Evolutionary conservation across 257 asterid species (phyloP), one percentile per base, ranked within the genome.

Genomic region (Nicotiana noctiflora): DNA sequence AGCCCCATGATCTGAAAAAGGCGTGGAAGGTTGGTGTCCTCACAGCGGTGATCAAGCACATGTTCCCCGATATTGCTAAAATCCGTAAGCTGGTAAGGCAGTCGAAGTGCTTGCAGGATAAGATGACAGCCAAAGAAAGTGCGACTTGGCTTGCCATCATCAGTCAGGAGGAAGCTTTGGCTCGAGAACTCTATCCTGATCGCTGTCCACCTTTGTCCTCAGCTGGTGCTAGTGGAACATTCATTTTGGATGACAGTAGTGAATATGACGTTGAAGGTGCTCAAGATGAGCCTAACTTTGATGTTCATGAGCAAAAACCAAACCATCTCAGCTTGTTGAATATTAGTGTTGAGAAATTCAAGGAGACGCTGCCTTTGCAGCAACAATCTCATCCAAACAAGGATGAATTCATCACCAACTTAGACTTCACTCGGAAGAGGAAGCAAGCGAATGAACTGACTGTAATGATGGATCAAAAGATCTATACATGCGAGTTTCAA

Each of bases 121-220:
- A 94, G 82, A 94, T 94, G 98, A 91, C 97, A 0, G 98, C 97
- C 25, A 91, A 92, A 80, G 98, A 94, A 82, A 94, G 98, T 81
- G 93, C 97, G 0, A 94, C 97, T 53, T 94, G 98, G 98, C 87
- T 92, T 25, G 93, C 95, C 4, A 91, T 94, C 17, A 85, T 94
- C 75, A 89, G 87, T 80, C 97, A 89, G 81, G 98, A 94, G 87
- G 98, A 94, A 76, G 75, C 86, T n/a, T 51, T 91, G 87, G 97
- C 97, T 13, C 86, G 91, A 0, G 93, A 94, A 46, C 94, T 93
- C 44, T 93, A 87, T 81, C 98, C 98, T 2, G 89, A 93, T 17
- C 82, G 79, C 21, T 93, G 97, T 56, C 94, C 89, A 1, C 89
- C 90, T 19, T 51, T 88, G 84, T 76, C 88, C 46, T 88, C 91